Conservation (phyloP, 768 basidiomycete genomes). For the Saitozyma sp. region DNA sequence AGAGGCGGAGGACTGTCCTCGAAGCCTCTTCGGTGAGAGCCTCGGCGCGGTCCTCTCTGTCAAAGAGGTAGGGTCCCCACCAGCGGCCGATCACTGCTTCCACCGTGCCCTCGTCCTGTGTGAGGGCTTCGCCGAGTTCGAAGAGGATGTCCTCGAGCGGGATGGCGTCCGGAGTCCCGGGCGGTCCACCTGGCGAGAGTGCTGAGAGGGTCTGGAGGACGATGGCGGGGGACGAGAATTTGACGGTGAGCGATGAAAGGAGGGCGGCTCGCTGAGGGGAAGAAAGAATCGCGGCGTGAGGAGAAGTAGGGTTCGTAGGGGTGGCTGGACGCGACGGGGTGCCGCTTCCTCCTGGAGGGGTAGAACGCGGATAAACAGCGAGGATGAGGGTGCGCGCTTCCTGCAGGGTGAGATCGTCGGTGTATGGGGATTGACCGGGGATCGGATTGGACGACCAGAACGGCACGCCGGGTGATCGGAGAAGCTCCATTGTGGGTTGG, state of each 20-base stretch:
- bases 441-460: conserved; percentile 39
- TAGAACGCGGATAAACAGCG: conserved; percentile 41
- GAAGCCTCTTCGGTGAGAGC: conserved; percentile 38
- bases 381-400: conserved; percentile 48
- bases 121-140: conserved; percentile 51
- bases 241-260: conserved; percentile 37
- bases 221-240: conserved; percentile 50
- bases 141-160: conserved; percentile 49
- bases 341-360: conserved; percentile 17
- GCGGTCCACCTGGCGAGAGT: conserved; percentile 47
- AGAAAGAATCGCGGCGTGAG: conserved; percentile 38
- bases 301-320: conserved; percentile 46
- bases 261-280: conserved; percentile 38
- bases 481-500: conserved; percentile 37
- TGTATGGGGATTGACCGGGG: conserved; percentile 24
- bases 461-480: conserved; percentile 31
- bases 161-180: conserved; percentile 36
- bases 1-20: conserved; percentile 35
- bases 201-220: conserved; percentile 48
- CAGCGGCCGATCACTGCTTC: conserved; percentile 46
- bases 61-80: conserved; percentile 45
- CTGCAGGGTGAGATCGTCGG: conserved; percentile 44
- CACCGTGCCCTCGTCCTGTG: conserved; percentile 49
- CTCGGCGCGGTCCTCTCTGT: conserved; percentile 31
- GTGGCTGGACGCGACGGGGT: conserved; percentile 30